Conservation (phyloP, 768 basidiomycete species). For the Pleurotus djamor region DNA sequence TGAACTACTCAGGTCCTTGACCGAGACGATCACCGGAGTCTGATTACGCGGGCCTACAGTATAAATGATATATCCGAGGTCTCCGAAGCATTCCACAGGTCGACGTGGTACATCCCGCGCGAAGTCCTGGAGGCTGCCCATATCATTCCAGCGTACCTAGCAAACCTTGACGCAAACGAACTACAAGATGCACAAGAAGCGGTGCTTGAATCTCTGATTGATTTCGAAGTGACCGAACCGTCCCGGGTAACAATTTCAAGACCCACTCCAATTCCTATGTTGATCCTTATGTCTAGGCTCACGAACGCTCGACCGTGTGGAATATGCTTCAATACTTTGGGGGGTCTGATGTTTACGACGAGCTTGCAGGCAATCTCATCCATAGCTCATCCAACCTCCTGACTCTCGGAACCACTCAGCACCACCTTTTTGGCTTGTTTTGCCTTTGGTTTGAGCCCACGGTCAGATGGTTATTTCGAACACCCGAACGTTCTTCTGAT, state of each 20-base stretch:
- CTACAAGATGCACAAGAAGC: too few relatives aligned
- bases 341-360: conserved; percentile 6
- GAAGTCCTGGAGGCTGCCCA: neutral
- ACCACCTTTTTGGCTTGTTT: conserved; percentile 22
- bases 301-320: neutral
- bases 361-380: conserved; percentile 22
- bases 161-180: neutral
- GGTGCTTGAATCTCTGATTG: neutral
- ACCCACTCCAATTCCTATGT: neutral
- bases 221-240: neutral
- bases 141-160: neutral
- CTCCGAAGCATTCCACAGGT: neutral
- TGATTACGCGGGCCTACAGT: neutral
- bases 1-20: conserved; percentile 7
- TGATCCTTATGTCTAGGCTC: neutral
- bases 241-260: neutral
- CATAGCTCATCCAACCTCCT: conserved; percentile 28
- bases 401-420: conserved; percentile 18
- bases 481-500: too few relatives aligned
- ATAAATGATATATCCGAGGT: neutral
- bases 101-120: neutral
- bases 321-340: neutral
- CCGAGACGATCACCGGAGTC: neutral
- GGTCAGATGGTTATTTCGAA: neutral
- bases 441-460: conserved; percentile 25